phyloP scores from a whole-genome alignment of 2,329 filamentous ascomycete species.

The Talaromyces pinophilus region DNA sequence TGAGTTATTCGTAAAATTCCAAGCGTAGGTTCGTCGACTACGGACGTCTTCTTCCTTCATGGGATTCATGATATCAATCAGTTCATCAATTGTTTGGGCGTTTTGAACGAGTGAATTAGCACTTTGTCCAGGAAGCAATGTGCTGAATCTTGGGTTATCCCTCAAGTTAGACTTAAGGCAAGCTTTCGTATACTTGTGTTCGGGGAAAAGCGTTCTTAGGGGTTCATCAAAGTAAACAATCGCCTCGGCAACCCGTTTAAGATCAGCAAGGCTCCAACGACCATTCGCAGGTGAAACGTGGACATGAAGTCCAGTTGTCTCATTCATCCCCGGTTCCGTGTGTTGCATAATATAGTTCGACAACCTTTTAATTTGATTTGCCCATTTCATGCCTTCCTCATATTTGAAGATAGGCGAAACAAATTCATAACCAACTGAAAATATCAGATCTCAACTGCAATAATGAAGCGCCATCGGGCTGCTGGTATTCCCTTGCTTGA shows the following conservation, averaged over 20 bases:
- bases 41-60: too few species aligned
- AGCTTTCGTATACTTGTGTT: background rate
- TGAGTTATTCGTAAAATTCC: constrained; percentile 5
- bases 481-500: background rate
- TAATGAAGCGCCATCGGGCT: background rate
- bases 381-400: background rate
- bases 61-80: background rate
- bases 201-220: background rate
- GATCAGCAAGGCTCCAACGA: background rate
- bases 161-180: background rate
- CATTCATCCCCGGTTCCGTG: background rate
- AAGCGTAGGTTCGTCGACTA: background rate
- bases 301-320: constrained; percentile 1
- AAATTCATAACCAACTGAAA: background rate
- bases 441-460: background rate
- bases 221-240: background rate
- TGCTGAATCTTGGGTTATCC: background rate
- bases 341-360: background rate
- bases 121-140: background rate
- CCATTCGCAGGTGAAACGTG: background rate
- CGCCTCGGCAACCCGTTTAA: background rate
- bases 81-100: background rate
- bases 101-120: background rate
- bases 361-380: background rate
- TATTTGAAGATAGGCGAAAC: background rate